These are phyloP conservation scores for Pleurotus sapidus DNA, from an alignment of 768 basidiomycete genomes.

Conservation along the genomic window DNA sequence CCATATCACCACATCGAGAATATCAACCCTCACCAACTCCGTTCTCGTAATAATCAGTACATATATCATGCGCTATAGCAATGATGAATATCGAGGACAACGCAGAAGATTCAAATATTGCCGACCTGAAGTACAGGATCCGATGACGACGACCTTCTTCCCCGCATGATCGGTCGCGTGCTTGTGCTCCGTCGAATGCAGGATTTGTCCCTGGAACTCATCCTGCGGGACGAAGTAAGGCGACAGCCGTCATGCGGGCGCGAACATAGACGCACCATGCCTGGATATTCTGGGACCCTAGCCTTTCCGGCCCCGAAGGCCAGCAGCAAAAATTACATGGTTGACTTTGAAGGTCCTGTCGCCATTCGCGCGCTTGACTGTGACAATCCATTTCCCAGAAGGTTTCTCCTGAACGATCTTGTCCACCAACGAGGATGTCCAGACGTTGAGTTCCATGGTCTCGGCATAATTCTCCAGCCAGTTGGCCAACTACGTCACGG, in stretches of 20 bases:
- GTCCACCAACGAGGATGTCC: slow-evolving; percentile 38
- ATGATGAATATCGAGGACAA: neutral
- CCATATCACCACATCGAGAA: neutral
- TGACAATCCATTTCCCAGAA: slow-evolving; percentile 36
- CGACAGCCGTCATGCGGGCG: neutral
- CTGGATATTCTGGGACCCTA: slow-evolving; percentile 42
- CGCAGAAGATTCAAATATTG: neutral
- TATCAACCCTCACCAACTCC: slow-evolving; percentile 33
- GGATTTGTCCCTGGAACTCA: slow-evolving; percentile 42
- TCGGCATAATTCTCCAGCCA: slow-evolving; percentile 59
- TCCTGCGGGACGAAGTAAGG: slow-evolving; percentile 23
- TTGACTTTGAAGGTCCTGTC: slow-evolving; percentile 35
- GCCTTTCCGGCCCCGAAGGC: slow-evolving; percentile 45
- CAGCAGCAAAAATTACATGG: slow-evolving; percentile 56
- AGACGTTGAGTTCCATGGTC: slow-evolving; percentile 49
- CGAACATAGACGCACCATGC: slow-evolving; percentile 26
- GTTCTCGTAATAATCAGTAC: slow-evolving; percentile 37
- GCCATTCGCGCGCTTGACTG: slow-evolving; percentile 28
- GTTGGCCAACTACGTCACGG: slow-evolving; percentile 42
- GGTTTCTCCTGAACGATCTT: slow-evolving; percentile 27
- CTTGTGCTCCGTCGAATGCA: slow-evolving; percentile 52
- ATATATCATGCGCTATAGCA: slow-evolving; percentile 40
- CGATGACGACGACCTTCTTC: slow-evolving; percentile 62
- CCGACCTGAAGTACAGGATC: slow-evolving; percentile 55
- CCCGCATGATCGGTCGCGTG: slow-evolving; percentile 45